Evolutionary conservation across 495 filamentous ascomycete species (phyloP).

Genomic region (Aspergillus bridgeri): DNA sequence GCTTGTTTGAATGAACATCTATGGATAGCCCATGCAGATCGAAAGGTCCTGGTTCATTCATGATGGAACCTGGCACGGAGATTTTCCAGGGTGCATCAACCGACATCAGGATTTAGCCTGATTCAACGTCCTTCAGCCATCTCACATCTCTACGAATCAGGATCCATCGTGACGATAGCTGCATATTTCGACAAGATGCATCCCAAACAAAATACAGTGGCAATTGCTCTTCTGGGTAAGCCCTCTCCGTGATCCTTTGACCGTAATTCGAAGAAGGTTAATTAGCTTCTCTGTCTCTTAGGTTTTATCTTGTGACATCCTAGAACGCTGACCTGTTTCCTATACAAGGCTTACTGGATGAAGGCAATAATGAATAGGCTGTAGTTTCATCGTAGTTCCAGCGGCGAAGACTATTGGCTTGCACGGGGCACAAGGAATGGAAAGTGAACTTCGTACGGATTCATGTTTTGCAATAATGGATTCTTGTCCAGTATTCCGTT

Average conservation of each 20-base stretch:
- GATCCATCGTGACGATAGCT: background rate
- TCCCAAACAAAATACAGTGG: too few species aligned
- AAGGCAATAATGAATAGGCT: background rate
- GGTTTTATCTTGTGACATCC: too few species aligned
- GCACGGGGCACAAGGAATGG: background rate
- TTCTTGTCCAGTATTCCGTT: background rate
- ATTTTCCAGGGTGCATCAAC: constrained; percentile 3
- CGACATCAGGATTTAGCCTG: background rate
- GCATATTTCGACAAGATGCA: too few species aligned
- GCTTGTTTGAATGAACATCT: background rate
- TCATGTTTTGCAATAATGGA: background rate
- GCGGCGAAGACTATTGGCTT: background rate
- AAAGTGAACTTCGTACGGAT: background rate
- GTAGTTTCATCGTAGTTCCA: background rate
- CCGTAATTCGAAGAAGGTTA: too few species aligned
- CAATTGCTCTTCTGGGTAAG: too few species aligned
- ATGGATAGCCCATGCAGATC: background rate
- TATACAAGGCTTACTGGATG: too few species aligned
- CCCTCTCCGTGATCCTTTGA: too few species aligned
- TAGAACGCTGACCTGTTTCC: too few species aligned
- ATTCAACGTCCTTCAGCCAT: background rate
- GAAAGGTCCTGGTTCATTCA: background rate
- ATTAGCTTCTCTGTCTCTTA: too few species aligned
- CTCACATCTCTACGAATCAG: background rate
- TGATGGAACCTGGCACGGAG: background rate